A percentile compares a stretch with the other conserved stretches of the same genome.
These are phyloP conservation scores for Grosmannia clavigera DNA, from an alignment of 2,329 filamentous ascomycete species.

Conservation along the genomic window DNA sequence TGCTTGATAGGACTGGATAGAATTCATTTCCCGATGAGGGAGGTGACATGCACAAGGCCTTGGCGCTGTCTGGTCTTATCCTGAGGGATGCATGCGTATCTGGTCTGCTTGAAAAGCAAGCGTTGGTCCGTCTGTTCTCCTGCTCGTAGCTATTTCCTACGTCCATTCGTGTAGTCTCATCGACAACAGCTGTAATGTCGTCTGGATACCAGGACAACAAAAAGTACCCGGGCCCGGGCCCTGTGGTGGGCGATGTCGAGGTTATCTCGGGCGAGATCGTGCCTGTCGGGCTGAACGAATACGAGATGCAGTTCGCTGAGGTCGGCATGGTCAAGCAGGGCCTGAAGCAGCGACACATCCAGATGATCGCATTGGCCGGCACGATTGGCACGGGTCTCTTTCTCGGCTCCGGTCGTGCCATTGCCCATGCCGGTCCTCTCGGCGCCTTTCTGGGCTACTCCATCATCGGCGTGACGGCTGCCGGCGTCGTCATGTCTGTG, in stretches of 20 bases:
- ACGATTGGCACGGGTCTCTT: constrained; percentile 30
- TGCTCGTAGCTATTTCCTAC: not conserved
- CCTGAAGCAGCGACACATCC: constrained; percentile 33
- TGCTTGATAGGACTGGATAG: not conserved
- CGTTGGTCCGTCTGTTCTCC: not conserved
- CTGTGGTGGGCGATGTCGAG: not conserved
- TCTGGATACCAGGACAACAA: not conserved
- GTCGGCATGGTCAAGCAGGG: constrained; percentile 7
- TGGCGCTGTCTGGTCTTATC: not conserved
- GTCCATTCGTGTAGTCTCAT: not conserved
- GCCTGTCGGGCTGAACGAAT: no score
- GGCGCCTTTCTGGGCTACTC: constrained; percentile 22
- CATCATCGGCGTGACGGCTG: constrained; percentile 22
- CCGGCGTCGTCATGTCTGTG: constrained; percentile 23
- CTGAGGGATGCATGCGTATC: no score
- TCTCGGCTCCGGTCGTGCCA: constrained; percentile 6
- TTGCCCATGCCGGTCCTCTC: constrained; percentile 11
- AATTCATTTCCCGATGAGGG: not conserved
- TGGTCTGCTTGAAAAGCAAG: not conserved
- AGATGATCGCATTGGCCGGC: constrained; percentile 37
- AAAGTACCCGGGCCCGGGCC: not conserved
- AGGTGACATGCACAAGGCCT: not conserved
- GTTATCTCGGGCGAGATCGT: not conserved
- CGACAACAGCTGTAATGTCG: no score
- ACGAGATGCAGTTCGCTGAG: constrained; percentile 1